Evolutionary conservation across 495 filamentous ascomycete genomes (phyloP).

Genomic region (Trichoderma orchidacearum): DNA sequence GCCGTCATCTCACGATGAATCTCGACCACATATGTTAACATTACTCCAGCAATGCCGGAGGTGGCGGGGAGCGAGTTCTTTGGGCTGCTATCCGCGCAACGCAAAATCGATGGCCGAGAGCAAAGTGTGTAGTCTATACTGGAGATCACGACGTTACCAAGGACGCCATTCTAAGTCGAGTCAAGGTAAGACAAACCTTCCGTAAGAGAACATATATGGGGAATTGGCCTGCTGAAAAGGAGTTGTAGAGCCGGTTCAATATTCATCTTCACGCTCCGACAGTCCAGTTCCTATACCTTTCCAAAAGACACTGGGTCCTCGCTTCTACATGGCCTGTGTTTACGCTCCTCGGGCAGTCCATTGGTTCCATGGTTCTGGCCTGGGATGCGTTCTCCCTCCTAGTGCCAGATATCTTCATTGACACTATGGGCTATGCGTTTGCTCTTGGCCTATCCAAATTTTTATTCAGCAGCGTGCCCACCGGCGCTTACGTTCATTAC

Average conservation of each 20-base stretch:
- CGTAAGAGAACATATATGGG: neutral
- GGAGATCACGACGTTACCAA: slow-evolving; percentile 85
- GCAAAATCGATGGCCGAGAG: slow-evolving; percentile 77
- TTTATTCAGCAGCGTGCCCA: slow-evolving; percentile 71
- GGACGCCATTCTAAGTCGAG: slow-evolving; percentile 58
- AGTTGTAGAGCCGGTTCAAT: slow-evolving; percentile 68
- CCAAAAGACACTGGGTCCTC: slow-evolving; percentile 72
- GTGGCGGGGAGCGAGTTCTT: slow-evolving; percentile 88
- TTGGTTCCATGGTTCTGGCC: slow-evolving; percentile 75
- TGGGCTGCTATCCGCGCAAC: slow-evolving; percentile 93
- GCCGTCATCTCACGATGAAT: neutral
- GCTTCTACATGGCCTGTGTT: slow-evolving; percentile 79
- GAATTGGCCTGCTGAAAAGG: neutral
- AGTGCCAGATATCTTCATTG: slow-evolving; percentile 86
- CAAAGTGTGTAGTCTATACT: slow-evolving; percentile 83
- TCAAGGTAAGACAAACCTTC: slow-evolving; percentile 49
- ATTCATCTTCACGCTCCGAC: slow-evolving; percentile 77
- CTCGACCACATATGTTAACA: neutral
- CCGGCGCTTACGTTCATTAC: slow-evolving; percentile 91
- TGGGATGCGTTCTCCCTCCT: slow-evolving; percentile 88
- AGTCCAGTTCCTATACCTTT: slow-evolving; percentile 77
- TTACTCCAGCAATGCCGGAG: slow-evolving; percentile 68
- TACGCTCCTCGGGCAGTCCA: slow-evolving; percentile 84
- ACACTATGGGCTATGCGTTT: slow-evolving; percentile 98
- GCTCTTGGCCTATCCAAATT: slow-evolving; percentile 67